Conservation (phyloP, 192 early-diverging fungal genomes). For the Gryganskiella cystojenkinii region DNA sequence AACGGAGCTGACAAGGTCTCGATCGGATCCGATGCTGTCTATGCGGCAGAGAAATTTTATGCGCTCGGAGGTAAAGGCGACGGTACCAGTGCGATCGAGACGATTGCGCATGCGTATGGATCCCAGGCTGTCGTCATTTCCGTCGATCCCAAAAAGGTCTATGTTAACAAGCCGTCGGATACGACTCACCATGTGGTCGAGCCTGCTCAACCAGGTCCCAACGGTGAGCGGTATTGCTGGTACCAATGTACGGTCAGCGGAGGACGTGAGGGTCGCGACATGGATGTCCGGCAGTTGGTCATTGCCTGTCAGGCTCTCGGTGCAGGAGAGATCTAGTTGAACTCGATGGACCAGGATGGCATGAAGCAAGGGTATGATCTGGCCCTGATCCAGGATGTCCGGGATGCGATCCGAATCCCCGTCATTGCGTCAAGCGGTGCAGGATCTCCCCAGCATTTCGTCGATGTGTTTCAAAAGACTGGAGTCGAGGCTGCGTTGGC, state of each 20-base stretch:
- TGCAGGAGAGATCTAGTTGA: conserved; percentile 96
- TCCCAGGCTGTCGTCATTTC: conserved; percentile 98
- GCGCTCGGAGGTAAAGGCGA: conserved; percentile 60
- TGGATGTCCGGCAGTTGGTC: conserved; percentile 94
- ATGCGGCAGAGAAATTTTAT: conserved; percentile 90
- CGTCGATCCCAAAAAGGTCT: conserved; percentile 95
- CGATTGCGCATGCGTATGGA: conserved; percentile 95
- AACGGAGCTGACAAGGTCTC: conserved; percentile 99
- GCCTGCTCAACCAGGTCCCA: conserved; percentile 82
- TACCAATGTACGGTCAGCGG: conserved; percentile 99
- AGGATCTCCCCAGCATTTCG: conserved; percentile 88
- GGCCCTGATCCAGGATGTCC: conserved; percentile 84
- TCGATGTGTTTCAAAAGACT: conserved; percentile 85
- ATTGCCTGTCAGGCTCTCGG: conserved; percentile 89
- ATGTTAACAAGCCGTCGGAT: conserved; percentile 82
- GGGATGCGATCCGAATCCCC: conserved; percentile 85
- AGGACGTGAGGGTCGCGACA: conserved; percentile 93
- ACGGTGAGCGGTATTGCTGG: conserved; percentile 96
- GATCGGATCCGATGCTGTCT: conserved; percentile 99
- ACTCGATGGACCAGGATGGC: conserved; percentile 99
- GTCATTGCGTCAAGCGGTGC: conserved; percentile 99
- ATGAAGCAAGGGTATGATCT: conserved; percentile 97
- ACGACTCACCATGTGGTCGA: conserved; percentile 83
- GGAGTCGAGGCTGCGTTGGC: conserved; percentile 96
- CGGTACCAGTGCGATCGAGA: conserved; percentile 92